Evolutionary conservation across 1,139 yeast genomes (phyloP), one percentile per base, ranked within the genome.

Genomic region (Geotrichum citri-aurantii): DNA sequence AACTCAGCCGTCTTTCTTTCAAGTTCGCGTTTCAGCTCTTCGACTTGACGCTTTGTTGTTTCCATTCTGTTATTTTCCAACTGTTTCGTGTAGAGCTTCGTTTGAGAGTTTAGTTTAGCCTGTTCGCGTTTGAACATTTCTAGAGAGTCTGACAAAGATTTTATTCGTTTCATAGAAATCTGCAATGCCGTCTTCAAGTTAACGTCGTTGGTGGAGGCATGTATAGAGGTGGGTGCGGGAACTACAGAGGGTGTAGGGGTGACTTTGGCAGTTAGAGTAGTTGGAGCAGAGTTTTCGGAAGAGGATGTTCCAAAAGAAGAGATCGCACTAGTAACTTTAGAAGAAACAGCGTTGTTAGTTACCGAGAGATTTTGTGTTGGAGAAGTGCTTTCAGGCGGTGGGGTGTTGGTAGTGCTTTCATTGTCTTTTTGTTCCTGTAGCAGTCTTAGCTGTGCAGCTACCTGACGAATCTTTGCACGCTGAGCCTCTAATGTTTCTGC

Each of bases 1-100:
- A 65, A 52, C 4, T 58, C 63, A 24, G 58, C 61, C 24, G 63
- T 60, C 48, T 64, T 64, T n/a, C 54, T 48, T 14, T 61, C 61
- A 31, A 64, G 49, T 46, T 60, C 52, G 6, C 17, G 31, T 31
- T 59, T 54, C 37, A 61, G 40, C 10, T 52, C 58, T 21, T 29
- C 54, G n/a, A 55, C 60, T 31, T 62, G 56, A 47, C 51, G 12
- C 27, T 51, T 47, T 10, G 57, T 55, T 3, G 31, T 37, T 4
- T 51, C 42, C 1, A 50, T 40, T 40, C 46, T 19, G n/a, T 33
- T 31, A 2, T 50, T 37, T 26, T 62, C 61, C 21, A 63, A n/a
- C n/a, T 37, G 44, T 17, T 37, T 37, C n/a, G 10, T 37, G 46
- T 44, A 56, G 44, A 37, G 44, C 46, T 14, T 19, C 24, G 21